A percentile compares a stretch with the other conserved stretches of the same genome.
Conservation (phyloP, 345 rosid species). For the Euphorbia lathyris region DNA sequence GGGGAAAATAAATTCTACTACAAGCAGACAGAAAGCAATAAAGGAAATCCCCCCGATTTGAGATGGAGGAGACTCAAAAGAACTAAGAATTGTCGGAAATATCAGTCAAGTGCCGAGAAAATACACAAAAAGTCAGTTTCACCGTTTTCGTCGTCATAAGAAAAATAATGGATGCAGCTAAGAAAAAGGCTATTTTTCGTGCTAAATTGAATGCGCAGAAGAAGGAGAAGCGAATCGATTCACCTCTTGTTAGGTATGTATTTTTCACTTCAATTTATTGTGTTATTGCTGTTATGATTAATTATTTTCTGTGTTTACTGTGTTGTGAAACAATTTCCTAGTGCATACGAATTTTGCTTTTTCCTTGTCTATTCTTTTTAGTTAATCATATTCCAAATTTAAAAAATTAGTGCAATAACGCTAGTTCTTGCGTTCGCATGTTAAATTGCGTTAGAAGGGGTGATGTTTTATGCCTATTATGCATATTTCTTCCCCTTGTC, state of each 20-base stretch:
- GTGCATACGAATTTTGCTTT: not conserved
- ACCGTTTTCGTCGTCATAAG: not conserved
- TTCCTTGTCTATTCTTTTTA: not conserved
- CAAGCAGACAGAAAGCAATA: no score
- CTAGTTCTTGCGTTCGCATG: not conserved
- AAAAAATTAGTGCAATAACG: not conserved
- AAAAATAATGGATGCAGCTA: conserved; percentile 66
- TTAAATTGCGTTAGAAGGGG: not conserved
- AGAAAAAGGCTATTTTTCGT: conserved; percentile 79
- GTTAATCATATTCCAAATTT: not conserved
- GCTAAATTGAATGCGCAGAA: conserved; percentile 79
- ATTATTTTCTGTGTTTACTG: not conserved
- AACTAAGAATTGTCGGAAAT: no score
- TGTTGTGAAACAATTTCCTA: not conserved
- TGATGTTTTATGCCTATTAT: not conserved
- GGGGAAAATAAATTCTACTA: no score
- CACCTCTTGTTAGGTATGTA: conserved; percentile 79
- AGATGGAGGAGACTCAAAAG: no score
- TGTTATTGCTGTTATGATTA: not conserved
- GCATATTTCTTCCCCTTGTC: not conserved
- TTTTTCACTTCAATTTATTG: not conserved
- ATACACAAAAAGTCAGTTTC: no score
- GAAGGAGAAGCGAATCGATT: conserved; percentile 77
- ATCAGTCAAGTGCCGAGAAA: no score
- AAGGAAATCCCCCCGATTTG: no score